Evolutionary conservation across 2,329 filamentous ascomycete species (phyloP), one percentile per base, ranked within the genome.

Genomic region (Aspergillus hortae): DNA sequence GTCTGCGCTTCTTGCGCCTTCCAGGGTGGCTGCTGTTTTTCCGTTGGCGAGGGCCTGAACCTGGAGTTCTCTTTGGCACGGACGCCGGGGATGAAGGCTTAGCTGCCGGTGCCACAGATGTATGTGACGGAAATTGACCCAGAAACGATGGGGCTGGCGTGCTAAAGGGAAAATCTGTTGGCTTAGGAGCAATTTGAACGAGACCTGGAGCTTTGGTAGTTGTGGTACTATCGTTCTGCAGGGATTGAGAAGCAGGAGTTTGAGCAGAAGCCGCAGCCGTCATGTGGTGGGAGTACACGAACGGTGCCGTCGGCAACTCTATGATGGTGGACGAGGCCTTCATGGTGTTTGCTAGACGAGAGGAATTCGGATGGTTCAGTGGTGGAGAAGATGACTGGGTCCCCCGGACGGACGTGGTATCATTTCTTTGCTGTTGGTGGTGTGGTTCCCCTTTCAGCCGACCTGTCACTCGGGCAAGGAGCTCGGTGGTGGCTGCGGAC

Each of bases 401-500:
- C 56, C 53, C 58, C 45, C 49, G 32, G 35, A 54, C 17, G 11
- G 50, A 47, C 12, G 45, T 53, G 44, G 33, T 52, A 55, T 48
- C 52, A 56, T 59, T 51, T 48, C 48, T 52, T 30, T 46, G 50
- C 48, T 44, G 45, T 38, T 52, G 51, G 14, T 35, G 25, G 32
- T 36, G 32, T 48, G 23, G 33, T 35, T 51, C 27, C 41, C 56
- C 51, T 50, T 53, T 56, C 43, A 58, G 52, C 55, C 56, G 55
- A 45, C 59, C 56, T 40, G 55, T 56, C 30, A 65, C 44, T 48
- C 61, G 60, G 36, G 63, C 59, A 45, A 62, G 56, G 46, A 65
- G 60, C 50, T 60, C 63, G 30, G 61, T 60, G 42, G 63, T 65
- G 40, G 63, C 54, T 9, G 63, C 53, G 15, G 62, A 64, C 15